These are phyloP conservation scores for Halocafeteria seosinensis DNA, from an alignment of 108 stramenopile genomes.

Conservation along the genomic window DNA sequence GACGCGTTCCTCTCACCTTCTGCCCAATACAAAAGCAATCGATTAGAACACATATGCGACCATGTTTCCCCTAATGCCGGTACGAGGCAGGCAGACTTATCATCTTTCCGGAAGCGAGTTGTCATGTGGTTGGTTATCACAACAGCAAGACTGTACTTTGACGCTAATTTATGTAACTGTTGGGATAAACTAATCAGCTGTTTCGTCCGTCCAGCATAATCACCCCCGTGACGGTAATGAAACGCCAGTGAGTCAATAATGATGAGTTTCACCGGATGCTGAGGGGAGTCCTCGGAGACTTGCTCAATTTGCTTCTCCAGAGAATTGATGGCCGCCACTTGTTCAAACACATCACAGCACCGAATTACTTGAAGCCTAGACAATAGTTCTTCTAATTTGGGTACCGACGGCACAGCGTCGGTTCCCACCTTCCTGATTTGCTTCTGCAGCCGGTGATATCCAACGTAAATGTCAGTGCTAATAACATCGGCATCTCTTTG, in stretches of 20 bases:
- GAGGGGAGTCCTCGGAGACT: constrained; percentile 6
- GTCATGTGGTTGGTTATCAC: constrained; percentile 88
- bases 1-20: not conserved
- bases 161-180: constrained; percentile 50
- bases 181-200: constrained; percentile 46
- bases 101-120: constrained; percentile 31
- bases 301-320: constrained; percentile 34
- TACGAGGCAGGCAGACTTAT: constrained; percentile 16
- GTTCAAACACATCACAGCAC: constrained; percentile 62
- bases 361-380: constrained; percentile 53
- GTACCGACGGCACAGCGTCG: not conserved
- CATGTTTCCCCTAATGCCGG: constrained; percentile 81
- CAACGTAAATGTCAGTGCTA: not conserved
- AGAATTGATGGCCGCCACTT: constrained; percentile 47
- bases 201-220: constrained; percentile 44
- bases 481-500: too few relatives aligned
- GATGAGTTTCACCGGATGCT: constrained; percentile 55
- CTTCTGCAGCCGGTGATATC: not conserved
- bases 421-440: not conserved
- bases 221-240: constrained; percentile 53
- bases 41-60: constrained; percentile 76
- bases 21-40: constrained; percentile 31
- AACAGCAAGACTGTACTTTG: constrained; percentile 47
- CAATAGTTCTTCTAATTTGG: not conserved
- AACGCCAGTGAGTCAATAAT: constrained; percentile 81